Base-by-base conservation (phyloP, 1,139 yeast species). In the Kazachstania sp. region DNA sequence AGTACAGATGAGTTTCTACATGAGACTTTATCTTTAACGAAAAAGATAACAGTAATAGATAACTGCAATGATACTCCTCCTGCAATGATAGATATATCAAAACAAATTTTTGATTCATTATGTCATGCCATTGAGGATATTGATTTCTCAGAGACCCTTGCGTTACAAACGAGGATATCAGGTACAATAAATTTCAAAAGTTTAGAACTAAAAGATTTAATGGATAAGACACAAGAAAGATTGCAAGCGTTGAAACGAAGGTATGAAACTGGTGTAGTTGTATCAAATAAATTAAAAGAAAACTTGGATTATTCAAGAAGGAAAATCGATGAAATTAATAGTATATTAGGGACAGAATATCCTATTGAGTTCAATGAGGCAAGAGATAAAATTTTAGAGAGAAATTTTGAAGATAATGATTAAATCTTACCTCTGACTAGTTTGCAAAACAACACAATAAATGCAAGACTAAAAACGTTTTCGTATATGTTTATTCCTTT, bases 301-400 rank as follows among this genome's bases (percentile, higher is more conserved):
- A 58, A 61, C 41, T 41, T 63, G 31, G 50, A 48, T 23, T 46
- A 52, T 19, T 46, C 59, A 6, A 47, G 51, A 37, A 48, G 47
- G 8, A 55, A 51, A 31, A 55, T 62, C n/a, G 53, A 52, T 11
- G 44, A 44, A 20, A 47, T 63, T 13, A 58, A 55, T 43, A 51
- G 49, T 26, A 46, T 45, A 4, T 45, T 63, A 18, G 49, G 57
- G 19, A 53, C 57, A 7, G 54, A 55, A 18, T 56, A 52, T 39
- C 66, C 67, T 2, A 63, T 63, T 20, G 67, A 63, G 43, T 60
- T 56, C 41, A 60, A 56, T 40, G 61, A 58, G 40, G 64, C 65
- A 3, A 53, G 57, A 39, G 65, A 62, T 20, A 58, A 57, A 43
- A 54, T 61, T 13, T 19, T 59, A 19, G 66, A 62, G 38, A 53